Base-by-base conservation (phyloP, 768 basidiomycete genomes). In the Leccinum truebloodii region DNA sequence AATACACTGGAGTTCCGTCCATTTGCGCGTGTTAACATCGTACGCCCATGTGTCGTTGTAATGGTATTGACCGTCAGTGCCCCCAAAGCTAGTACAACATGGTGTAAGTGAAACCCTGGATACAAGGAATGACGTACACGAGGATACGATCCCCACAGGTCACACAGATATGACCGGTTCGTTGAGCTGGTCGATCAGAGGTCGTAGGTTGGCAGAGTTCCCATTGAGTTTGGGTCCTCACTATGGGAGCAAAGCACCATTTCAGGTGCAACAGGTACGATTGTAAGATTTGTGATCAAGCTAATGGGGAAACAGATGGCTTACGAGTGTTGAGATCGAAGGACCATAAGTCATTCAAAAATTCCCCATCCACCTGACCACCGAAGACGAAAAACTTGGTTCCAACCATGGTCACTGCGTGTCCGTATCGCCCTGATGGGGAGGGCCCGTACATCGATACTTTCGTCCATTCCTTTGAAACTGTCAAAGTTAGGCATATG, bases 31-130 rank as follows among this genome's bases (percentile, higher is more conserved):
- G 41, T 80, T 81, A 54, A 94, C 78, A 72, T 96, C 94, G 75
- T 92, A 98, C 2, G 87, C 82, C 97, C 97, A 99, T 7, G 95
- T 98, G 72, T 99, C 97, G 74, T 98, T 99, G 78, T 99, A 99
- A 72, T 98, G 97, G 75, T 90, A 98, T 71, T 89, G 87, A n/a
- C 95, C 95, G 71, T 99, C 97, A 13, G 97, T 99, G 52, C 97
- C 97, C 34, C 97, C 97, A 67, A 99, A 98, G 54, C 92, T 95
- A 57, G 41, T 10, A 57, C 34, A 63, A 54, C n/a, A 57, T 26
- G n/a, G 54, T 48, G 51, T 60, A n/a, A 67, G 64, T 61, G 9
- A 68, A 61, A 59, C 39, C 14, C 9, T 35, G 60, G 60, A 67
- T 61, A 56, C n/a, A 61, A 59, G 56, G 55, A 68, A 57, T 34